Conservation (phyloP, 2,329 filamentous ascomycete species). For the Microsporum audouinii region DNA sequence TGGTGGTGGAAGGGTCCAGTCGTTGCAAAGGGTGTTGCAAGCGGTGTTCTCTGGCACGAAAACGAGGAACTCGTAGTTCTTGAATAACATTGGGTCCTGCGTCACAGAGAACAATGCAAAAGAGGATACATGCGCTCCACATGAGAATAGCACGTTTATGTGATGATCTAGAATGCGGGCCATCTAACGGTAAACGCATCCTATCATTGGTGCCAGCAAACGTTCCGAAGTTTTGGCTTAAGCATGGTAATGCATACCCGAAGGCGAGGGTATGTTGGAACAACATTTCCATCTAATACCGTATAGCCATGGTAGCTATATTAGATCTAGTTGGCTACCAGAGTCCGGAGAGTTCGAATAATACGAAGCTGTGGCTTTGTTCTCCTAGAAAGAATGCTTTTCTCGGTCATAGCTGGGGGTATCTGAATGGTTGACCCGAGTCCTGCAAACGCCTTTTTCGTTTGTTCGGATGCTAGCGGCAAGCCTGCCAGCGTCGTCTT, state of each 20-base stretch:
- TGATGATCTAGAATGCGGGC: neutral
- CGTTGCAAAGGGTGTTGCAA: slow-evolving; percentile 29
- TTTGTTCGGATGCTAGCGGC: neutral
- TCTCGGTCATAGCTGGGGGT: neutral
- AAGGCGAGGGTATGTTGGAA: neutral
- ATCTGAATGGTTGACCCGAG: neutral
- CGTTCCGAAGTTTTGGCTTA: neutral
- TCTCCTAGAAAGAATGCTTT: neutral
- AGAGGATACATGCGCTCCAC: neutral
- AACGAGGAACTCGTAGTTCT: slow-evolving; percentile 31
- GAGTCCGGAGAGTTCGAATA: neutral
- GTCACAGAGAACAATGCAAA: neutral
- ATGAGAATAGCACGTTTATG: neutral
- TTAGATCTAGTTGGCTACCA: neutral
- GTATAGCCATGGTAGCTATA: neutral
- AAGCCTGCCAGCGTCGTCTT: neutral
- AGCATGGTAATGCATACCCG: neutral
- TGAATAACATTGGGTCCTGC: slow-evolving; percentile 14
- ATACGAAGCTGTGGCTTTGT: neutral
- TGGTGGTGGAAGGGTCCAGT: slow-evolving; percentile 21
- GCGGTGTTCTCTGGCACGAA: slow-evolving; percentile 27
- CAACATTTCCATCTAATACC: neutral
- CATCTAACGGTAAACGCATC: neutral
- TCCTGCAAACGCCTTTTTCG: neutral
- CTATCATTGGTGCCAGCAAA: slow-evolving; percentile 1